These are phyloP conservation scores for Vanrija humicola DNA, from an alignment of 1,284 basidiomycete genomes.

Conservation along the genomic window DNA sequence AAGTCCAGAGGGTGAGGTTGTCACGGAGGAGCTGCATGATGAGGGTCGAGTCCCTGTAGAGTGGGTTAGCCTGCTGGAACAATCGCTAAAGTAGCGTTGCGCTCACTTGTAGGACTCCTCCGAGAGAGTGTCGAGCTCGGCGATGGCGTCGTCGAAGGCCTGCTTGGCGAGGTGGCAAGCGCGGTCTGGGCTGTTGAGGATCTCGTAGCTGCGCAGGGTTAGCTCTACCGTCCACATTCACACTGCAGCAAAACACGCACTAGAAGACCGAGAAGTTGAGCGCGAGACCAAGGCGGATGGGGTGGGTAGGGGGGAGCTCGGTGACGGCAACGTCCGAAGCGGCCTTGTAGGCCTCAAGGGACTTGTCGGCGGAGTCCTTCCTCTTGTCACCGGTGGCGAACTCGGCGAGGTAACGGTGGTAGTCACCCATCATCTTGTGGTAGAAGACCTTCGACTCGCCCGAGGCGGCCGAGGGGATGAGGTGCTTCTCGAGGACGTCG, in stretches of 20 bases:
- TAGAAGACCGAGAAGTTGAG: conserved; percentile 99
- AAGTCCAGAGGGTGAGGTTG: conserved; percentile 97
- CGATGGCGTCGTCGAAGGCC: conserved; percentile 99
- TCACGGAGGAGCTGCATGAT: conserved; percentile 99
- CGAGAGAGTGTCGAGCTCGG: conserved; percentile 98
- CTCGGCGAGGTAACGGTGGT: conserved; percentile 99
- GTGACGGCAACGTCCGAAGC: conserved; percentile 97
- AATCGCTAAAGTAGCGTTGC: not conserved
- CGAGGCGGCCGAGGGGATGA: conserved; percentile 95
- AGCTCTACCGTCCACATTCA: not conserved
- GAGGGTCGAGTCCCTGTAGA: conserved; percentile 70
- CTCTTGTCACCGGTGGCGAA: conserved; percentile 99
- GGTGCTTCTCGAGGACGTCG: conserved; percentile 96
- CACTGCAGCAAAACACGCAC: conserved; percentile 22
- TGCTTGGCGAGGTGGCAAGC: conserved; percentile 99
- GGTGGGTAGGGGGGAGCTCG: conserved; percentile 97
- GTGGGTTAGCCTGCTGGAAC: conserved; percentile 8
- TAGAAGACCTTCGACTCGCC: conserved; percentile 99
- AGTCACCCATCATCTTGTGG: conserved; percentile 99
- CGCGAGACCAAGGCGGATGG: conserved; percentile 97
- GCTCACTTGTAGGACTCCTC: conserved; percentile 95
- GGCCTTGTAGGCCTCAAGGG: conserved; percentile 98
- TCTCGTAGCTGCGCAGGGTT: conserved; percentile 70
- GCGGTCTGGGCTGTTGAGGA: conserved; percentile 95
- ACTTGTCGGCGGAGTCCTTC: conserved; percentile 97